These are phyloP conservation scores for Penicillium roqueforti DNA, from an alignment of 495 filamentous ascomycete species.

Conservation along the genomic window DNA sequence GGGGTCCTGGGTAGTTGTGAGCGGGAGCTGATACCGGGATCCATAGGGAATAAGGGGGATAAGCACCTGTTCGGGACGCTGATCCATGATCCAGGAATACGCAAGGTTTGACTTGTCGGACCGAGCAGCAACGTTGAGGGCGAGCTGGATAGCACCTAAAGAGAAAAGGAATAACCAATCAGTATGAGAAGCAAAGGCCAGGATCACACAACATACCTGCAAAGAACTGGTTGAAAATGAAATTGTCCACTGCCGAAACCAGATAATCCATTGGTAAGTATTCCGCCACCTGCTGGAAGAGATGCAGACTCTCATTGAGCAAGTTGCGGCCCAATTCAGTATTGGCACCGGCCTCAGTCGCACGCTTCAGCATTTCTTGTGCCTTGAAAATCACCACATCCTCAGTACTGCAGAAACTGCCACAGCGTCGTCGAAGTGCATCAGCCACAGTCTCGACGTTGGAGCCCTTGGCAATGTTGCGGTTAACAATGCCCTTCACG, in stretches of 20 bases:
- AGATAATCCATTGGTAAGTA: conserved; percentile 78
- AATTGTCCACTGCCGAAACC: conserved; percentile 70
- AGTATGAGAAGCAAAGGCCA: conserved; percentile 2
- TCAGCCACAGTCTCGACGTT: conserved; percentile 98
- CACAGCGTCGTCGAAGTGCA: conserved; percentile 82
- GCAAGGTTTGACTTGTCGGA: conserved; percentile 81
- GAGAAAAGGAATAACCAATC: background rate
- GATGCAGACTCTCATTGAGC: conserved; percentile 78
- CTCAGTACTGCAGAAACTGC: conserved; percentile 93
- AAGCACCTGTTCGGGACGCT: conserved; percentile 48
- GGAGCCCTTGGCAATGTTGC: conserved; percentile 89
- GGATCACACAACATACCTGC: conserved; percentile 44
- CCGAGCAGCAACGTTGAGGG: conserved; percentile 72
- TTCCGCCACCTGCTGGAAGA: conserved; percentile 84
- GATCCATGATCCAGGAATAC: conserved; percentile 68
- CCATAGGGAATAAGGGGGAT: background rate
- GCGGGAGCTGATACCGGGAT: conserved; percentile 10
- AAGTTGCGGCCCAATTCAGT: conserved; percentile 73
- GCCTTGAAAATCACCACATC: conserved; percentile 98
- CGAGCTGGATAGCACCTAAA: conserved; percentile 84
- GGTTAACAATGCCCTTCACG: conserved; percentile 96
- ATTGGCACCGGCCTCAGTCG: conserved; percentile 69
- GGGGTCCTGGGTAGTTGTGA: conserved; percentile 50
- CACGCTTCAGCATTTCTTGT: conserved; percentile 86
- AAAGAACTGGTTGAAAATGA: conserved; percentile 77